These are phyloP conservation scores for Aspergillus fijiensis DNA, from an alignment of 2,329 filamentous ascomycete genomes.

Conservation along the genomic window DNA sequence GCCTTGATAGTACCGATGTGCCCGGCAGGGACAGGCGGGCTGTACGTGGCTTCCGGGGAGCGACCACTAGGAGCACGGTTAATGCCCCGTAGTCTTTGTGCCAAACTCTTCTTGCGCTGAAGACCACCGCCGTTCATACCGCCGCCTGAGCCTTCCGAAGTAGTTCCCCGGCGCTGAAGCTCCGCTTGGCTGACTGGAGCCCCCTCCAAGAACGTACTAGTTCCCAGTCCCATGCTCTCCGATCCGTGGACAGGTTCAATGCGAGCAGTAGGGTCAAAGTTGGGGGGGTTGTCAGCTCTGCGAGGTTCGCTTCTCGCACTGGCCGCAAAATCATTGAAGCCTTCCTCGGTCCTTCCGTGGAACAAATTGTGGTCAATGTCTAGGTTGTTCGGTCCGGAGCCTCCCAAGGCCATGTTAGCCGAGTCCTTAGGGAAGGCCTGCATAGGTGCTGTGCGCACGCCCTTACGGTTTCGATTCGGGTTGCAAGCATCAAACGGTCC, in stretches of 20 bases:
- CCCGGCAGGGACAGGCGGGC: slow-evolving; percentile 27
- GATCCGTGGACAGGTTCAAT: slow-evolving; percentile 78
- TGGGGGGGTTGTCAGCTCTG: slow-evolving; percentile 37
- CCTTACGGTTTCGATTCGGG: slow-evolving; percentile 86
- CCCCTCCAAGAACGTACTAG: slow-evolving; percentile 92
- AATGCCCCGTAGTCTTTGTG: slow-evolving; percentile 84
- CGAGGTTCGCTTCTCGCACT: slow-evolving; percentile 37
- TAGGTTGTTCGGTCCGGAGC: slow-evolving; percentile 77
- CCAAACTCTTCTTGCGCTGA: slow-evolving; percentile 89
- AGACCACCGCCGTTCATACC: slow-evolving; percentile 56
- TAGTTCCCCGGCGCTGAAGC: slow-evolving; percentile 73
- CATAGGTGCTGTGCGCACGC: slow-evolving; percentile 83
- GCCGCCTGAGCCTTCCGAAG: slow-evolving; percentile 54
- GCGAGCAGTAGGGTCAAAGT: slow-evolving; percentile 67
- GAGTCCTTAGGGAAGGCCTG: slow-evolving; percentile 92
- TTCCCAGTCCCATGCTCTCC: slow-evolving; percentile 79
- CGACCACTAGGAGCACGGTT: slow-evolving; percentile 64
- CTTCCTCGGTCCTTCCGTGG: slow-evolving; percentile 81
- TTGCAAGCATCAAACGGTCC: slow-evolving; percentile 96
- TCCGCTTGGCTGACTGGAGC: slow-evolving; percentile 80
- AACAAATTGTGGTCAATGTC: slow-evolving; percentile 84
- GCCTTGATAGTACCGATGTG: slow-evolving; percentile 34
- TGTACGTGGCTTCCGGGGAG: slow-evolving; percentile 52
- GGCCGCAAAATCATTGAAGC: slow-evolving; percentile 74
- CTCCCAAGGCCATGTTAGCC: slow-evolving; percentile 86